Percentiles rank a stretch among this genome's conserved stretches.
These are phyloP conservation scores for Xylaria flabelliformis DNA, from an alignment of 495 filamentous ascomycete species.

Conservation along the genomic window DNA sequence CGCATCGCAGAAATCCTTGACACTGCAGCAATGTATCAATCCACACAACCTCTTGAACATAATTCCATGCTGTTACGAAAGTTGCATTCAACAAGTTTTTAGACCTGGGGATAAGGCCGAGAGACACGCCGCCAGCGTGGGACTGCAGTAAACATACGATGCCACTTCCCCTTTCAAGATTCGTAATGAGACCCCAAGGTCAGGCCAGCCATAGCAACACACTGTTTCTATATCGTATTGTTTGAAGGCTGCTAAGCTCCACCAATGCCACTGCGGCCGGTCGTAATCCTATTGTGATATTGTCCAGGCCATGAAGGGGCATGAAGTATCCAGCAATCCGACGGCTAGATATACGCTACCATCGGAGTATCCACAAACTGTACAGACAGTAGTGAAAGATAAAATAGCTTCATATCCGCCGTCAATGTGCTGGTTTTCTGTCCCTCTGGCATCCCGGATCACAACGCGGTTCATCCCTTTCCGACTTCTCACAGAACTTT, in stretches of 20 bases:
- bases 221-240: background rate
- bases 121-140: conserved; percentile 15
- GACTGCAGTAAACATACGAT: background rate
- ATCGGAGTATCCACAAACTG: too few relatives aligned
- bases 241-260: background rate
- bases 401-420: conserved; percentile 8
- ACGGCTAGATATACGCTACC: background rate
- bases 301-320: conserved; percentile 4
- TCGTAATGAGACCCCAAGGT: background rate
- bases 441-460: background rate
- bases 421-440: background rate
- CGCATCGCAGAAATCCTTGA: background rate
- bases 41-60: background rate
- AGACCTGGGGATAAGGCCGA: conserved; percentile 6
- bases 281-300: background rate
- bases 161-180: conserved; percentile 20
- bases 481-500: background rate
- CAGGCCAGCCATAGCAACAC: background rate
- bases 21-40: background rate
- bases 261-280: background rate
- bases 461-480: background rate
- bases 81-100: conserved; percentile 3
- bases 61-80: background rate
- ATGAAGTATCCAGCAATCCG: background rate
- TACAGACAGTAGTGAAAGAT: background rate